Conservation (phyloP, 1,139 yeast genomes). For the Yamadazyma jaroonii region DNA sequence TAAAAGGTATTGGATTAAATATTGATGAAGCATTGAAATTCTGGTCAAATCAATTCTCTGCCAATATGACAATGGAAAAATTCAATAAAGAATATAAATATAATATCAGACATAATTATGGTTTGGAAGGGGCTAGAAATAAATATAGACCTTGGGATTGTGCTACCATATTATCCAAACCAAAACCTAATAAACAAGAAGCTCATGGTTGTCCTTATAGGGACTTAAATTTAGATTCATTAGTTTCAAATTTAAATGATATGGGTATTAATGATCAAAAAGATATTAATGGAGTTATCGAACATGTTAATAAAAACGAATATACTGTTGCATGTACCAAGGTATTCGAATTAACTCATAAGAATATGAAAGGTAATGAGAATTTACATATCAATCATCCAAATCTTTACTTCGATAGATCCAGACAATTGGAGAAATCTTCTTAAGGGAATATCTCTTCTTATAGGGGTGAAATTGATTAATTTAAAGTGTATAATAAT, state of each 20-base stretch:
- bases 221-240: constrained; percentile 61
- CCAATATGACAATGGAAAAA: constrained; percentile 59
- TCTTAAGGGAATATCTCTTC: background rate
- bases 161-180: constrained; percentile 67
- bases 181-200: constrained; percentile 70
- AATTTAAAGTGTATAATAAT: background rate
- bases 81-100: constrained; percentile 87
- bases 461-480: background rate
- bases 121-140: constrained; percentile 85
- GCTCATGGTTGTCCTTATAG: constrained; percentile 94
- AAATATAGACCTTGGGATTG: constrained; percentile 88
- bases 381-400: constrained; percentile 74
- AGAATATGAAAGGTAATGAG: constrained; percentile 44
- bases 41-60: constrained; percentile 76
- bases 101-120: constrained; percentile 85
- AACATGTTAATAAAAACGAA: constrained; percentile 62
- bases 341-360: constrained; percentile 81
- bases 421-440: constrained; percentile 41
- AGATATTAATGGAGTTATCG: constrained; percentile 60
- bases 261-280: constrained; percentile 72
- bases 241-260: constrained; percentile 51
- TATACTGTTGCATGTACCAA: constrained; percentile 87
- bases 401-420: constrained; percentile 80
- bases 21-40: constrained; percentile 86
- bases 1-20: constrained; percentile 84